phyloP scores from a whole-genome alignment of 2,329 filamentous ascomycete genomes.

The Neofusicoccum ribis region DNA sequence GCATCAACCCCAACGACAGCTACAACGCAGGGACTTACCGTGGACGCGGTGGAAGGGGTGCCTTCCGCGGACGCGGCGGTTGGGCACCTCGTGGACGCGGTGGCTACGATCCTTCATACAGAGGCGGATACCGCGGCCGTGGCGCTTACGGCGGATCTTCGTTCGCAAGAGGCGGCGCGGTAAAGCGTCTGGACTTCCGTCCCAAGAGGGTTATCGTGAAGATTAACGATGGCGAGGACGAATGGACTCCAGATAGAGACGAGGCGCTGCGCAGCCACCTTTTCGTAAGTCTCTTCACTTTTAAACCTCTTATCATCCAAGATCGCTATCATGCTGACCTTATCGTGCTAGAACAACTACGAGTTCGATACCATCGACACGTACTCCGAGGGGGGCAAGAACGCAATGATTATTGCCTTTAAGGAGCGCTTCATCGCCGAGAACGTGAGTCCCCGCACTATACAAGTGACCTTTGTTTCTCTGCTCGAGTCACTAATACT shows the following conservation, averaged over 20 bases:
- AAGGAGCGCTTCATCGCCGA: constrained; percentile 63
- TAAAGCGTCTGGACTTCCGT: constrained; percentile 71
- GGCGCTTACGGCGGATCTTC: constrained; percentile 43
- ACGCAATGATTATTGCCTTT: constrained; percentile 45
- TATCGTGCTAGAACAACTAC: constrained; percentile 30
- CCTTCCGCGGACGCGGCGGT: constrained; percentile 43
- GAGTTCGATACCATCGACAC: constrained; percentile 41
- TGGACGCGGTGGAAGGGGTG: constrained; percentile 29
- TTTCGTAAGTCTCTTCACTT: constrained; percentile 40
- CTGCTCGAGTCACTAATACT: background rate
- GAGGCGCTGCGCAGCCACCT: constrained; percentile 72
- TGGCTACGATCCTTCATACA: constrained; percentile 13
- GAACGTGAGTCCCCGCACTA: constrained; percentile 39
- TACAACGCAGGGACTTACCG: constrained; percentile 26
- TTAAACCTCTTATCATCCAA: background rate
- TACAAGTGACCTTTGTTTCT: constrained; percentile 5
- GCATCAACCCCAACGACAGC: constrained; percentile 60
- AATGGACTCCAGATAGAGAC: constrained; percentile 61
- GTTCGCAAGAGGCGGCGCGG: constrained; percentile 47
- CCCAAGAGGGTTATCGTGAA: constrained; percentile 67
- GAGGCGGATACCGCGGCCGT: constrained; percentile 37
- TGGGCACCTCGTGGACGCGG: constrained; percentile 38
- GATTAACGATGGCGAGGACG: constrained; percentile 54
- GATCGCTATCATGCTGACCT: constrained; percentile 16
- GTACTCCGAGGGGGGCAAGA: constrained; percentile 39